Base-by-base conservation (phyloP, 805 yeast genomes). In the Ogataea parapolymorpha region DNA sequence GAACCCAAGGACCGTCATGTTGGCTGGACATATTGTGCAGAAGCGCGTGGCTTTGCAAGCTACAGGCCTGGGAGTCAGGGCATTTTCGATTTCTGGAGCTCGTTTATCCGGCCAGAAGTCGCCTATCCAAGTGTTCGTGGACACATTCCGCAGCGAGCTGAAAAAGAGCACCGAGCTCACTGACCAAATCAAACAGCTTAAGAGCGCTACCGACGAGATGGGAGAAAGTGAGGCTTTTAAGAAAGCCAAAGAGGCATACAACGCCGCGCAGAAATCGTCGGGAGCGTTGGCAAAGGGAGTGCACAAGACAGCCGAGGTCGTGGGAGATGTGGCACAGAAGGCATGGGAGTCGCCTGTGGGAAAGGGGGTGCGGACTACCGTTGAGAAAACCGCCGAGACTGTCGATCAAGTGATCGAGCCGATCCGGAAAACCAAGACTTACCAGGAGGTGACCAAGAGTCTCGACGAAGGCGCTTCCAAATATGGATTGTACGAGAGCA, bases 331-430 rank as follows among this genome's bases (percentile, higher is more conserved):
- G 32, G 98, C 96, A 4, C 71, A 76, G 28, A 83, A 82, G 45
- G 96, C 97, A 1, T 93, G 99, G 99, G 96, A 93, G 46, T 88
- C 96, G 1, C 86, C 93, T 17, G 85, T 91, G 31, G 93, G 95
- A 46, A 80, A 82, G 61, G 84, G 82, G 35, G 90, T 96, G n/a
- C 77, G 98, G 56, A 73, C 79, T 32, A 88, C 89, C 0, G 91
- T 88, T n/a, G 75, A 74, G 44, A 75, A 77, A 38, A 80, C 96
- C 3, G 96, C 95, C 2, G 87, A 86, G 41, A 80, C 74, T 11
- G 82, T 91, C n/a, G 93, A 87, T 55, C 87, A 85, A 63, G 78
- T 75, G 42, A 88, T 85, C 25, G 97, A 90, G 55, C 99, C 99
- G 9, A 93, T 93, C 37, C 80, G 97, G 63, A 70, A 91, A 43